phyloP scores from a whole-genome alignment of 2,329 filamentous ascomycete genomes.

The Cadophora malorum region DNA sequence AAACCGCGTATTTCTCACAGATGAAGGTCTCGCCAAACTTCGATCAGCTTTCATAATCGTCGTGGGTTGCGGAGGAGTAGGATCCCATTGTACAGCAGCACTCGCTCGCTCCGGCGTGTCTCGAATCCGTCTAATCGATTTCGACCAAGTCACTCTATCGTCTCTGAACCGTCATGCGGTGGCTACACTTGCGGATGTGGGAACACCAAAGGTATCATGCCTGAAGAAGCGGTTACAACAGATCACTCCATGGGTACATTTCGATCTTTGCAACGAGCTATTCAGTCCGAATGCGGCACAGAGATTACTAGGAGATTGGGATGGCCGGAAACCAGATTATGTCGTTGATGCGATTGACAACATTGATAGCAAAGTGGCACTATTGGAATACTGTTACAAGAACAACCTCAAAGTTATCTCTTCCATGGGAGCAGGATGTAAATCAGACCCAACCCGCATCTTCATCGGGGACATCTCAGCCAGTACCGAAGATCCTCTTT shows the following conservation, averaged over 20 bases:
- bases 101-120: constrained; percentile 88
- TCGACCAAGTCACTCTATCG: constrained; percentile 95
- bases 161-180: constrained; percentile 96
- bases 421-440: constrained; percentile 95
- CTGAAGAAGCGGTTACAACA: constrained; percentile 81
- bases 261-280: constrained; percentile 85
- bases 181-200: constrained; percentile 91
- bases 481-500: constrained; percentile 88
- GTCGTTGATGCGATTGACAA: constrained; percentile 99
- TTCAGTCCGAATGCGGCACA: constrained; percentile 74
- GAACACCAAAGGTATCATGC: constrained; percentile 88
- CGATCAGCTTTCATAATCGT: constrained; percentile 85
- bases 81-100: constrained; percentile 87
- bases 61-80: constrained; percentile 93
- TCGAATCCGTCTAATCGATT: constrained; percentile 89
- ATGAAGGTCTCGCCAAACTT: constrained; percentile 80
- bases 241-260: constrained; percentile 89
- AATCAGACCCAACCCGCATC: constrained; percentile 83
- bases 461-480: constrained; percentile 90
- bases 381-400: constrained; percentile 86
- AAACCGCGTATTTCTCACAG: constrained; percentile 88
- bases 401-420: constrained; percentile 84
- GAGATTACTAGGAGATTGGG: constrained; percentile 71
- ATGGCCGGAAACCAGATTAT: constrained; percentile 74
- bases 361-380: constrained; percentile 92